A percentile compares a stretch with the other conserved stretches of the same genome.
Conservation (phyloP, 1,284 basidiomycete species). For the Pseudozyma sp. region DNA sequence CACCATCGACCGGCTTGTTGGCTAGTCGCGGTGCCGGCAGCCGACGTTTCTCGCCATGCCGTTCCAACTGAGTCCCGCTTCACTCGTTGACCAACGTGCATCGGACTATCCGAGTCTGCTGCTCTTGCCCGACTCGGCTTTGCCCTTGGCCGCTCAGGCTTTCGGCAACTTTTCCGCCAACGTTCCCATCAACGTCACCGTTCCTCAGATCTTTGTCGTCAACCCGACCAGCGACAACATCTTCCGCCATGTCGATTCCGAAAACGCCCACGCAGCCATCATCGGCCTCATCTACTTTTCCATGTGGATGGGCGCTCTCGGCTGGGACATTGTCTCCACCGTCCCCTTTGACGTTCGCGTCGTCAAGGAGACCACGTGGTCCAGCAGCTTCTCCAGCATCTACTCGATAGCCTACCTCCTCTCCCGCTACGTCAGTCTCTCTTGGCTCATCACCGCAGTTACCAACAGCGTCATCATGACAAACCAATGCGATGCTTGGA, state of each 20-base stretch:
- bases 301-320: conserved; percentile 62
- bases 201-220: conserved; percentile 50
- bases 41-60: conserved; percentile 12
- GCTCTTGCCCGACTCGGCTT: neutral
- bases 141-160: neutral
- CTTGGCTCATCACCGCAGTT: conserved; percentile 53
- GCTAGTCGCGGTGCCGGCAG: conserved; percentile 18
- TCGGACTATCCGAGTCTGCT: conserved; percentile 10
- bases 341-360: conserved; percentile 53
- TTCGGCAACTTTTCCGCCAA: conserved; percentile 5
- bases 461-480: conserved; percentile 52
- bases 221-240: conserved; percentile 49
- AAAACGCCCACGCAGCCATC: conserved; percentile 46
- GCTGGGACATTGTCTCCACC: conserved; percentile 61
- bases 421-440: conserved; percentile 53
- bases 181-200: conserved; percentile 9
- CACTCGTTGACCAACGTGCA: conserved; percentile 32
- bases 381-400: conserved; percentile 46
- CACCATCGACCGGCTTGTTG: conserved; percentile 14
- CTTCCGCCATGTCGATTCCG: conserved; percentile 42
- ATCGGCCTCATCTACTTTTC: conserved; percentile 55
- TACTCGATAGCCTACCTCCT: conserved; percentile 59
- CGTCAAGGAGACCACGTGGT: conserved; percentile 51
- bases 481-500: conserved; percentile 38
- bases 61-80: conserved; percentile 35